Base-by-base conservation (phyloP, 2,329 filamentous ascomycete genomes). In the Arthroderma uncinatum region DNA sequence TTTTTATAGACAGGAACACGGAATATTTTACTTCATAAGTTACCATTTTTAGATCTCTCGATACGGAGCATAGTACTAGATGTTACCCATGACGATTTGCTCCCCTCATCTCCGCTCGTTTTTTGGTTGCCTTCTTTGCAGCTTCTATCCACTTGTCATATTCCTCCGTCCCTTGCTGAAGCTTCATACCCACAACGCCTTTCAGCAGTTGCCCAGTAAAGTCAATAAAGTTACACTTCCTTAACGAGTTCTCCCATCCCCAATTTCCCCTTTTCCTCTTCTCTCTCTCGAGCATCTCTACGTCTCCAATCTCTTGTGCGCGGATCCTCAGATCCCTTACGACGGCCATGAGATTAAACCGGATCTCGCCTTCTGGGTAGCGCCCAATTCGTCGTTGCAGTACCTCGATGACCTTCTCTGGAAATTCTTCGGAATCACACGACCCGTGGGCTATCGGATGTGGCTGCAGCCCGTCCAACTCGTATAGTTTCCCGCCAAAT, bases 291-390 rank as follows among this genome's bases (percentile, higher is more conserved):
- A 97, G 73, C 71, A 84, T 77, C 68, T 95, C 91, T 44, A 74
- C 69, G 73, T 98, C 93, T 48, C 91, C 91, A 62, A 93, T 82
- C 70, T 94, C 88, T 58, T 80, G 78, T 33, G 92, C 92, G 53
- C 82, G 78, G 48, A 87, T 76, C 44, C 93, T 80, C 68, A 91
- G 76, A 74, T 98, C 93, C 62, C 85, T 79, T 64, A 92, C 88
- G 80, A 95, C 91, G 47, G 92, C 93, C 69, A 98, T 82, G 56
- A 98, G 78, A 71, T 98, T 98, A 78, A 98, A 98, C 47, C 90
- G 81, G 61, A 97, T 96, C 78, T 98, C 93, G 0, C 83, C 81
- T 16, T 82, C 76, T 14, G 90, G 90, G 72, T 98, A 97, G 57
- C 92, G 80, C 59, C 81, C 85, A 64, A 98, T 87, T 56, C 93